A percentile compares a stretch with the other conserved stretches of the same genome.
phyloP scores from a whole-genome alignment of 129 eudicot genomes.

The Dittrichia graveolens region DNA sequence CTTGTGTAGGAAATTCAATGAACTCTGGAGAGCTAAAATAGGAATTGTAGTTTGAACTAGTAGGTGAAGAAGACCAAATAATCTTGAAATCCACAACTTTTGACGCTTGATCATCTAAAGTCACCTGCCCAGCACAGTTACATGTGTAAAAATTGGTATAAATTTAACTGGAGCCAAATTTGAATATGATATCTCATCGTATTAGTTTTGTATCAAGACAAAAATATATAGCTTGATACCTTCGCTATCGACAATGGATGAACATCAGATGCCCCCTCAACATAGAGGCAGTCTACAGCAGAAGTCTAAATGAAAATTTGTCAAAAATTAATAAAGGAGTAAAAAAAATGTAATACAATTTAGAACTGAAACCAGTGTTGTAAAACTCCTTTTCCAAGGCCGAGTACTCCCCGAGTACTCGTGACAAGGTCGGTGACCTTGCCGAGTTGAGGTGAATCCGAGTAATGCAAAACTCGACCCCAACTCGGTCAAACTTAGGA shows the following conservation, averaged over 20 bases:
- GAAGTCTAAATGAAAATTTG: slow-evolving; percentile 31
- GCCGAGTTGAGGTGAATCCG: too few relatives aligned
- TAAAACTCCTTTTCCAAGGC: too few relatives aligned
- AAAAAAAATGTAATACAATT: background rate
- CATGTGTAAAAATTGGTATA: background rate
- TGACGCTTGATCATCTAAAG: slow-evolving; percentile 40
- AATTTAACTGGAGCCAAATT: background rate
- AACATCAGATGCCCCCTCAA: slow-evolving; percentile 64
- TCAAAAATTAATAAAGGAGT: background rate
- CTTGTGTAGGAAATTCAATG: slow-evolving; percentile 53
- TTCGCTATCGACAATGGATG: slow-evolving; percentile 58
- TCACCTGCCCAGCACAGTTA: slow-evolving; percentile 38
- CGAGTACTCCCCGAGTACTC: too few relatives aligned
- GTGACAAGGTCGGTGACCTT: too few relatives aligned
- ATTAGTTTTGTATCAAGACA: background rate
- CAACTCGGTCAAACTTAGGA: too few relatives aligned
- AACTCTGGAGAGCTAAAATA: slow-evolving; percentile 56
- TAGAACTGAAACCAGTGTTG: background rate
- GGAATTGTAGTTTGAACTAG: slow-evolving; percentile 39
- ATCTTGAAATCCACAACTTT: slow-evolving; percentile 43
- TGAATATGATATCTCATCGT: background rate
- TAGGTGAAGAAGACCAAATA: slow-evolving; percentile 53
- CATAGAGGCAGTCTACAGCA: slow-evolving; percentile 38
- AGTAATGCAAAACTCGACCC: too few relatives aligned
- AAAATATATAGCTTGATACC: slow-evolving; percentile 30